Evolutionary conservation across 805 yeast species (phyloP), one percentile per base, ranked within the genome.

Genomic region (Saturnispora gosingensis): DNA sequence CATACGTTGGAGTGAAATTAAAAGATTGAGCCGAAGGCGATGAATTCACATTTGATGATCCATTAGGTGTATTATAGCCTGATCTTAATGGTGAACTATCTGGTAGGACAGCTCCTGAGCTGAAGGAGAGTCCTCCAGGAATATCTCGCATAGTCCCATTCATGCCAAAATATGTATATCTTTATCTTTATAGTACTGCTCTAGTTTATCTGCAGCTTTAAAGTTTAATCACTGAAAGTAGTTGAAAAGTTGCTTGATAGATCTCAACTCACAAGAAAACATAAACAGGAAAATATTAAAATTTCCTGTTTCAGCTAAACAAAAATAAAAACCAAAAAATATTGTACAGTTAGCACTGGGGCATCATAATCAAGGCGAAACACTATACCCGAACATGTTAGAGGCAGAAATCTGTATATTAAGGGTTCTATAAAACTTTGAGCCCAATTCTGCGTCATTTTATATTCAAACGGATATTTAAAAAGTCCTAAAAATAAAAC

Each of bases 1-100:
- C 66, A 39, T 61, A 54, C 3, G 67, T 60, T 2, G 68, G 68
- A 1, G 68, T 65, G 53, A 64, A 66, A 28, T 53, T 57, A 51
- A 66, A 66, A 8, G 60, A 52, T 30, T 55, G 43, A 1, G 64
- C 60, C 11, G 65, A 56, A 5, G 67, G 66, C 2, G 67, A 55
- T 13, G 52, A 49, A 20, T 49, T 43, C 8, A 28, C n/a, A 30
- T 36, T 49, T 5, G 52, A 39, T 28, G 44, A 27, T 38, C 38
- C 25, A 18, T 18, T 16, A 13, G 50, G 52, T n/a, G 52, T 44
- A 18, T 27, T 27, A 5, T 15, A 36, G 9, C 47, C 51, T 16
- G 47, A 43, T 13, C 43, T 34, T 15, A 49, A 18, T n/a, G 52
- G 52, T 24, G 52, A 49, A 16, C 52, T 49, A 16, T 48, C 34